A percentile compares a stretch with the other conserved stretches of the same genome.
phyloP scores from a whole-genome alignment of 1,284 basidiomycete genomes.

The Singerocomus inundabilis region DNA sequence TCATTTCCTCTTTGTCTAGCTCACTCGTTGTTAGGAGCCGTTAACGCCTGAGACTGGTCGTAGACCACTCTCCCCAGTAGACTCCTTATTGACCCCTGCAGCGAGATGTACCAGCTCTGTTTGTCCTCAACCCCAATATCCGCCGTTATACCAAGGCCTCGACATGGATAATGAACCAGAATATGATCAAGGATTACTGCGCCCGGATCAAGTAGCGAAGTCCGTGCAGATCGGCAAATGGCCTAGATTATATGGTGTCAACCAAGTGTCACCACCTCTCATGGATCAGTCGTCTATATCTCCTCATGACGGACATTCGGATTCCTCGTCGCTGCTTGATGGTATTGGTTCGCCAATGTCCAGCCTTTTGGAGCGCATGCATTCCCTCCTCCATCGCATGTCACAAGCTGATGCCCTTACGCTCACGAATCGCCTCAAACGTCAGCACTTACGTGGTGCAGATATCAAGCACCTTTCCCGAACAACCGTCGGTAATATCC shows the following conservation, averaged over 20 bases:
- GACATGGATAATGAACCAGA: conserved; percentile 48
- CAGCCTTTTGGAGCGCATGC: conserved; percentile 70
- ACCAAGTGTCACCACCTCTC: conserved; percentile 35
- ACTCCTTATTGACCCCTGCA: conserved; percentile 45
- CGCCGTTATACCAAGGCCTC: conserved; percentile 41
- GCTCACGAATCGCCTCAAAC: conserved; percentile 85
- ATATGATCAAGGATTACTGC: conserved; percentile 34
- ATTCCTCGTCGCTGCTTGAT: conserved; percentile 66
- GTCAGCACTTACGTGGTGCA: conserved; percentile 83
- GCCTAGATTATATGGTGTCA: conserved; percentile 31
- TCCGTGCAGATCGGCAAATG: conserved; percentile 74
- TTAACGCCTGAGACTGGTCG: conserved; percentile 59
- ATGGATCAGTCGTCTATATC: conserved; percentile 46
- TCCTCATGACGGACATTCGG: conserved; percentile 59
- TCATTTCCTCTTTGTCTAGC: conserved; percentile 1
- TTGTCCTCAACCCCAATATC: conserved; percentile 39
- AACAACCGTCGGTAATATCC: conserved; percentile 75
- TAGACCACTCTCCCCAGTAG: conserved; percentile 56
- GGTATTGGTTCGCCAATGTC: conserved; percentile 51
- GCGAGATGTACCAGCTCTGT: conserved; percentile 42
- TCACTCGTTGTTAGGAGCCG: conserved; percentile 44
- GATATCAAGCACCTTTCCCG: conserved; percentile 89
- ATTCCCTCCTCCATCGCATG: conserved; percentile 67
- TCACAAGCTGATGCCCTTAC: conserved; percentile 85
- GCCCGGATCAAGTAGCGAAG: conserved; percentile 49